Evolutionary conservation across 148 eudicot species (phyloP), one percentile per base, ranked within the genome.

Genomic region (Amaranthus palmeri): DNA sequence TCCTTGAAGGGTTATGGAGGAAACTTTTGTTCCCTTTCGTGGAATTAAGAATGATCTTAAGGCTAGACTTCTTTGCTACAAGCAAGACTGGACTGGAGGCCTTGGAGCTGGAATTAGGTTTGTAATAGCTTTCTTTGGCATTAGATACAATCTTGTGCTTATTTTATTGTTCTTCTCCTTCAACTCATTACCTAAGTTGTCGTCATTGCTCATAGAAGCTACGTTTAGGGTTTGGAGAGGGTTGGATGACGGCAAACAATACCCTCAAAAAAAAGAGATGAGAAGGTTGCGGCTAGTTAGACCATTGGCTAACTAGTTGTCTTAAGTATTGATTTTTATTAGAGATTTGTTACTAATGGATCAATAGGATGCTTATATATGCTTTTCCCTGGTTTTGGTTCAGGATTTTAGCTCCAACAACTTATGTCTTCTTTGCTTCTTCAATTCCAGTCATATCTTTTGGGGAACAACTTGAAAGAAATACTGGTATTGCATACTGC

Each of bases 381-480:
- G 13, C 41, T 67, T 41, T 61, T 54, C 13, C 17, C 36, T 57
- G 69, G 2, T 76, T 15, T 71, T 75, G 58, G 61, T 64, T 61
- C 78, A 95, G 99, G 89, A 90, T 95, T 76, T 85, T 95, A 66
- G 99, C 99, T 77, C 99, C 99, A 63, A 91, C 97, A 7, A 95
- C 99, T 58, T 95, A 92, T 64, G 88, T 96, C 67, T 96, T 96
- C 84, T 96, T 96, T 79, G 97, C 99, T 80, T 96, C 99, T 54
- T 96, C 99, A 42, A 96, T 96, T 80, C 99, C 99, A 36, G 99
- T 96, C 55, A 92, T 96, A 85, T 96, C 99, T 48, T 96, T 96
- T 60, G 99, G 99, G 68, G 99, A 90, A 86, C 99, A 96, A 74
- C 87, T 96, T 54, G 97, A 92, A 76, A 87, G 99, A 81, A 83